Percentiles rank a stretch among this genome's conserved stretches.
These are phyloP conservation scores for Podila epicladia DNA, from an alignment of 192 early-diverging fungal species.

Conservation along the genomic window DNA sequence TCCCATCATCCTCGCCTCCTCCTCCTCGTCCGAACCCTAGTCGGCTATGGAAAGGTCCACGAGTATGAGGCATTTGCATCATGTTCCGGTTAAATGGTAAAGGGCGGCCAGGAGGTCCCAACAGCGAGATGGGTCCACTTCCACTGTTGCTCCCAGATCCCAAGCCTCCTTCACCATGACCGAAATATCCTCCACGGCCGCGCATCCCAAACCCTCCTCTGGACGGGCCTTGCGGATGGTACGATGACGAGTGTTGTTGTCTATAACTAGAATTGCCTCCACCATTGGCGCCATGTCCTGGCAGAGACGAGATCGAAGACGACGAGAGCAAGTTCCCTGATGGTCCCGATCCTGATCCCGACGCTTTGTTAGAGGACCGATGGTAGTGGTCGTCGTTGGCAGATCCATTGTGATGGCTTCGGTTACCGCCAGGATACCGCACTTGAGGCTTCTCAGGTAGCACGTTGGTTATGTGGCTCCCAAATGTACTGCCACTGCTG, in stretches of 20 bases:
- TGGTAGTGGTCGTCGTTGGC: neutral
- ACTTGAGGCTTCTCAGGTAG: conserved; percentile 33
- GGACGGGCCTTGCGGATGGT: neutral
- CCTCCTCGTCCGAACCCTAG: conserved; percentile 19
- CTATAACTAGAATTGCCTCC: neutral
- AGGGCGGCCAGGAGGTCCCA: conserved; percentile 8
- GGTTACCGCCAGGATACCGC: conserved; percentile 4
- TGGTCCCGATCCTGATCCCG: too few species aligned
- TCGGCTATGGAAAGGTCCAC: conserved; percentile 16
- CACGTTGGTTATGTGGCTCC: neutral
- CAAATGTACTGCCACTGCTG: neutral
- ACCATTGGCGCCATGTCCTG: neutral
- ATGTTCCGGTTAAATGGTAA: conserved; percentile 31
- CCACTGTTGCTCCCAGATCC: neutral
- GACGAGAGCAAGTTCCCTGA: too few species aligned
- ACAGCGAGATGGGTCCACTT: conserved; percentile 5
- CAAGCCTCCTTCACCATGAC: conserved; percentile 17
- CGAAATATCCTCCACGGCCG: conserved; percentile 23
- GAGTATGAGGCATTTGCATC: conserved; percentile 34
- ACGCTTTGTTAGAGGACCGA: neutral
- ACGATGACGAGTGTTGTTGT: conserved; percentile 1
- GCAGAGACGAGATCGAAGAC: too few species aligned
- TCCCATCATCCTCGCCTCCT: conserved; percentile 16
- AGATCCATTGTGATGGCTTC: neutral
- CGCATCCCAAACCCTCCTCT: neutral